Conservation (phyloP, 2,329 filamentous ascomycete genomes). For the Colletotrichum graminicola region DNA sequence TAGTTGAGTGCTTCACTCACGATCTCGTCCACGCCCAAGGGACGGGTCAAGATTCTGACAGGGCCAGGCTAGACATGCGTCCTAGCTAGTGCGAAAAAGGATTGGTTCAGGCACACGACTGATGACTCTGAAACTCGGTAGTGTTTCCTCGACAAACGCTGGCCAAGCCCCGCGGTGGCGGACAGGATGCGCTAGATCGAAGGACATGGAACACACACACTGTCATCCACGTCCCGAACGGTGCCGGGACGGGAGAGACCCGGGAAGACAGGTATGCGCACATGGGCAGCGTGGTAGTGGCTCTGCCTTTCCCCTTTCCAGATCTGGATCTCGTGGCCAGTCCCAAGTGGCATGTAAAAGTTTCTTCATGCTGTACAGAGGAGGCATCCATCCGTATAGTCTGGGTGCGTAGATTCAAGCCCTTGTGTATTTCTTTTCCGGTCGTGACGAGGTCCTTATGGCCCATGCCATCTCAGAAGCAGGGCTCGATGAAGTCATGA, state of each 20-base stretch:
- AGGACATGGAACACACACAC: slow-evolving; percentile 1
- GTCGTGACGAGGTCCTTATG: not conserved
- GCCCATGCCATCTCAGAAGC: slow-evolving; percentile 18
- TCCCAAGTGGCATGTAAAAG: slow-evolving; percentile 17
- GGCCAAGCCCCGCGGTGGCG: slow-evolving; percentile 29
- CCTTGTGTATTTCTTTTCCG: not conserved
- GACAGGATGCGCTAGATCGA: slow-evolving; percentile 4
- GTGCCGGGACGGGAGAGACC: slow-evolving; percentile 23
- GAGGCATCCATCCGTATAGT: slow-evolving; percentile 6
- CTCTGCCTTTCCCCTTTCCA: slow-evolving; percentile 12
- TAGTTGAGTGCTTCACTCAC: not conserved
- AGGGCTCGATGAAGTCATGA: slow-evolving; percentile 18
- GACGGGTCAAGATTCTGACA: slow-evolving; percentile 25
- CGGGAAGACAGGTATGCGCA: slow-evolving; percentile 31
- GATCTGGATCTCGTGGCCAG: slow-evolving; percentile 9
- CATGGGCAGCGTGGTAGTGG: slow-evolving; percentile 31
- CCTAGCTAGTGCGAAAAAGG: slow-evolving; percentile 14
- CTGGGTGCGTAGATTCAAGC: slow-evolving; percentile 13
- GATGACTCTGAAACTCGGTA: slow-evolving; percentile 42
- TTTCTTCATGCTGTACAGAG: not conserved
- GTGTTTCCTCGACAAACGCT: slow-evolving; percentile 40
- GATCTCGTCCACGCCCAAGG: not conserved
- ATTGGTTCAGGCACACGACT: slow-evolving; percentile 39
- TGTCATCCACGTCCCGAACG: slow-evolving; percentile 18
- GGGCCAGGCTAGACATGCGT: not conserved